A percentile compares a stretch with the other conserved stretches of the same genome.
Evolutionary conservation across 108 stramenopile genomes (phyloP).

Genomic region (Skeletonema marinoi): DNA sequence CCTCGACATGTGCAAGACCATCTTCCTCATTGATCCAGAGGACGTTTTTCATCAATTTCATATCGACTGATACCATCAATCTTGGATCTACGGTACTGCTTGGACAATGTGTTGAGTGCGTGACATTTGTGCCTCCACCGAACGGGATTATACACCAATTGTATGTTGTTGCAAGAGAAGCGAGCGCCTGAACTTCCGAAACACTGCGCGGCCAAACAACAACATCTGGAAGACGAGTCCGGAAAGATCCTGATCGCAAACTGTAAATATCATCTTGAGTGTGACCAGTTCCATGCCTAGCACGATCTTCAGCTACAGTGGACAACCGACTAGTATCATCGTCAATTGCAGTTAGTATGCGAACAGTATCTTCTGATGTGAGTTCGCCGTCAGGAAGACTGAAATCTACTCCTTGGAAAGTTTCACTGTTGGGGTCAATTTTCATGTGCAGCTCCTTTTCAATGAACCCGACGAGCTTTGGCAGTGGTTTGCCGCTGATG

Average conservation of each 20-base stretch:
- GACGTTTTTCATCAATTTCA: conserved; percentile 81
- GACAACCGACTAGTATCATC: conserved; percentile 43
- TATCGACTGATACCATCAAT: conserved; percentile 89
- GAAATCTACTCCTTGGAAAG: conserved; percentile 20
- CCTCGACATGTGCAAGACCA: conserved; percentile 85
- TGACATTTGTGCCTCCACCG: conserved; percentile 95
- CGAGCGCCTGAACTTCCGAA: conserved; percentile 55
- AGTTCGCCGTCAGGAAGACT: conserved; percentile 17
- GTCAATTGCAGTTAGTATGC: conserved; percentile 19
- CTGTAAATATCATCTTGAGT: conserved; percentile 80
- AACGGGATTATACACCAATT: conserved; percentile 91
- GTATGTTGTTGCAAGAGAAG: conserved; percentile 55
- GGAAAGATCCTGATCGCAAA: conserved; percentile 58
- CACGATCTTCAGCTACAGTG: conserved; percentile 45
- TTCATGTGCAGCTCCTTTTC: conserved; percentile 68
- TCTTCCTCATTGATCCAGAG: conserved; percentile 87
- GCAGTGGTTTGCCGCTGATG: conserved; percentile 57
- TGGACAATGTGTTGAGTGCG: conserved; percentile 83
- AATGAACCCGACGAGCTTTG: conserved; percentile 74
- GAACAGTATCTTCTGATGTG: conserved; percentile 7
- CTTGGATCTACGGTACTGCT: conserved; percentile 64
- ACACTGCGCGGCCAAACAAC: conserved; percentile 76
- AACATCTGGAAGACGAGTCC: conserved; percentile 76
- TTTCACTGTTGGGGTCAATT: conserved; percentile 53
- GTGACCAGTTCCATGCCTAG: conserved; percentile 88